Evolutionary conservation across 345 rosid species (phyloP).

Genomic region (Syzygium grande): DNA sequence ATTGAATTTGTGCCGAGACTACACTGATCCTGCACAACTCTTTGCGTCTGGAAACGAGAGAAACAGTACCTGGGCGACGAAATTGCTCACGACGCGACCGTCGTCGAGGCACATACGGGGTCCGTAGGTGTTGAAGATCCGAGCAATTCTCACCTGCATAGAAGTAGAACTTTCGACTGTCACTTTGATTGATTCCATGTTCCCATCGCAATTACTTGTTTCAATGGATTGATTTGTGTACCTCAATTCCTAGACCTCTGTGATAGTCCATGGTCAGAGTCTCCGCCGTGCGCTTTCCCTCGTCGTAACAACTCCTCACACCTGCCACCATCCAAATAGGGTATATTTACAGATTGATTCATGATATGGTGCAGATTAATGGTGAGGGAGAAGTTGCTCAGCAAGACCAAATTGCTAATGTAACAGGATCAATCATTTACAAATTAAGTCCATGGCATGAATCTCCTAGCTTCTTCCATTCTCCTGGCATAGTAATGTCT

Average conservation of each 20-base stretch:
- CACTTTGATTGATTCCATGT: background rate
- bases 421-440: background rate
- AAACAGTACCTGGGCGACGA: constrained; percentile 55
- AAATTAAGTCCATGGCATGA: background rate
- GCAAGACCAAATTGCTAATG: background rate
- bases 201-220: background rate
- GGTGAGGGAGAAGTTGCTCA: background rate
- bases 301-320: constrained; percentile 80
- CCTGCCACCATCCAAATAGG: constrained; percentile 16
- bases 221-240: background rate
- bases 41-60: background rate
- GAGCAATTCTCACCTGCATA: constrained; percentile 63
- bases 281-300: constrained; percentile 87
- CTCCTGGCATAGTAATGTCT: background rate
- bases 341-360: background rate
- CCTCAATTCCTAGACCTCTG: constrained; percentile 69
- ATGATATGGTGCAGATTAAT: background rate
- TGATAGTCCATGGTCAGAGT: constrained; percentile 82
- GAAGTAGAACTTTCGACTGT: background rate
- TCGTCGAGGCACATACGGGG: constrained; percentile 91
- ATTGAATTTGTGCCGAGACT: no score
- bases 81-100: constrained; percentile 87
- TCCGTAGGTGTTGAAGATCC: constrained; percentile 81
- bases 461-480: background rate
- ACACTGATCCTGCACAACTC: background rate